phyloP scores from a whole-genome alignment of 2,329 filamentous ascomycete species.

The Colletotrichum australisinense region DNA sequence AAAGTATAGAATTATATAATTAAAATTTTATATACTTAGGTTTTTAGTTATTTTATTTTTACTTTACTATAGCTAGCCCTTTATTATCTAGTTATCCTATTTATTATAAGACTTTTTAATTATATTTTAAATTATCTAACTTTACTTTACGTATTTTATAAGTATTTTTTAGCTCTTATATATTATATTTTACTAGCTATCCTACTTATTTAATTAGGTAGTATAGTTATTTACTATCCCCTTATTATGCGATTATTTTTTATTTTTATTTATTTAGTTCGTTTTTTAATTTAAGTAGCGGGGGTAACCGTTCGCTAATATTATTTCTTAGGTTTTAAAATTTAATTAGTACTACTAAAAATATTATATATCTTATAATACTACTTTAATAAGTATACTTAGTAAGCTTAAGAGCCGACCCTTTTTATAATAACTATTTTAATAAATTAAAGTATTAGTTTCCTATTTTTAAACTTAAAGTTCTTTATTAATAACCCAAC shows the following conservation, averaged over 20 bases:
- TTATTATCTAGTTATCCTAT: no score
- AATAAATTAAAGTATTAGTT: background rate
- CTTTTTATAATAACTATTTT: background rate
- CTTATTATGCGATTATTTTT: background rate
- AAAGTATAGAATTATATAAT: no score
- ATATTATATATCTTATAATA: background rate
- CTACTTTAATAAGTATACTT: background rate
- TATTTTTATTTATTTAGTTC: background rate
- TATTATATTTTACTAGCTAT: background rate
- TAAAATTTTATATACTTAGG: no score
- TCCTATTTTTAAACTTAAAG: background rate
- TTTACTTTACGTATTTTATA: background rate
- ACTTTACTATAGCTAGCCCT: no score
- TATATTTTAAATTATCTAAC: background rate
- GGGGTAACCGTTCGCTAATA: background rate
- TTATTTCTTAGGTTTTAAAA: background rate
- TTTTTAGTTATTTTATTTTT: no score
- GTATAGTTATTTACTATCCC: background rate
- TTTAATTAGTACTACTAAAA: background rate
- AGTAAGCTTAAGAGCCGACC: background rate
- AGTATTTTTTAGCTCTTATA: background rate
- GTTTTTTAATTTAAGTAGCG: background rate
- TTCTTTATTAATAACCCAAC: no score
- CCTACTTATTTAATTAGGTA: background rate
- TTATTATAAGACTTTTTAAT: no score